Evolutionary conservation across 1,139 yeast genomes (phyloP), one percentile per base, ranked within the genome.

Genomic region (Nakaseomyces uthaithaninus): DNA sequence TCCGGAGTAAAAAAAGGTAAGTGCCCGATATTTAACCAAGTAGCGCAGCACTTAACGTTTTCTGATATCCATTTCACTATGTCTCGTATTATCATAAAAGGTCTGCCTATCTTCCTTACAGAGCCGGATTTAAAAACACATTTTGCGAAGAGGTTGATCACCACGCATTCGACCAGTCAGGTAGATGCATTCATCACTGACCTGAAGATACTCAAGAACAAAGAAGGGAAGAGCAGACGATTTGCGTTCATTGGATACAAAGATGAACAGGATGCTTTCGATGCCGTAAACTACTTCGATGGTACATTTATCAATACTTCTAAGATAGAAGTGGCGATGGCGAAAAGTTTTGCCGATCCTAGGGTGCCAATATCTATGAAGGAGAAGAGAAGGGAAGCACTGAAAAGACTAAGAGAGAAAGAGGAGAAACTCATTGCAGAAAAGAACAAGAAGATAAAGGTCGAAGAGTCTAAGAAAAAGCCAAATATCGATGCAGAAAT

Each of bases 31-130:
- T 22, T 22, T 22, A 12, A 27, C 14, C 8, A 5, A 27, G 16
- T 2, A 27, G 16, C n/a, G 8, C 18, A 27, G 8, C 2, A 27
- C 8, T 6, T 9, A 15, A 14, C 2, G 8, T 2, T 14, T n/a
- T 2, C 14, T 14, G 8, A 27, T 7, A 8, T 8, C 17, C 18
- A 30, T 11, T 4, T 5, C 4, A n/a, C 2, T n/a, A 81, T 81
- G 95, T 89, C 98, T 30, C 82, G 99, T 64, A 72, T 93, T 44
- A 91, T 91, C 53, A 95, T 93, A n/a, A 93, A 86, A 62, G 94
- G 94, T 35, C 69, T 91, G 44, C 98, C 99, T 18, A 68, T 71
- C 48, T 84, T 84, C 58, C 73, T 78, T 46, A 77, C 80, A 1
- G 97, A 91, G 57, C 87, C 76, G 2, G 77, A 82, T 50, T 66